A percentile compares a stretch with the other conserved stretches of the same genome.
phyloP scores from a whole-genome alignment of 345 rosid species.

The Chamaenerion angustifolium region DNA sequence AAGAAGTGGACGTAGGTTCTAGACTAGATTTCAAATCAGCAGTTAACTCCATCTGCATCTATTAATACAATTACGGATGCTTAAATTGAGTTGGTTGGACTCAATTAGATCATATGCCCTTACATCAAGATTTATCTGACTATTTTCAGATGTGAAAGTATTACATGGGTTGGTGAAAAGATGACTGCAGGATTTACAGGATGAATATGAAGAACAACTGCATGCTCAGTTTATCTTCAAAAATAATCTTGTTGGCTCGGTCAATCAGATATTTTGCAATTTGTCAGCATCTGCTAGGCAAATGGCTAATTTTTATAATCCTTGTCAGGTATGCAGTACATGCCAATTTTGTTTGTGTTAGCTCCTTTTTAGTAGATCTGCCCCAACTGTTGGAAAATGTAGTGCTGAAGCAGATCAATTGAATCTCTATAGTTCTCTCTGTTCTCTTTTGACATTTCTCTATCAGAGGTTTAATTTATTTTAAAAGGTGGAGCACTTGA shows the following conservation, averaged over 20 bases:
- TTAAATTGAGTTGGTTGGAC: not conserved
- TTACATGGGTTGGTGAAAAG: conserved; percentile 54
- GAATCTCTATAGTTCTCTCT: no score
- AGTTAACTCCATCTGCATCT: not conserved
- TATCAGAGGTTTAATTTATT: not conserved
- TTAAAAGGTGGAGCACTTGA: not conserved
- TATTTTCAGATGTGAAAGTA: conserved; percentile 37
- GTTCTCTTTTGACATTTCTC: not conserved
- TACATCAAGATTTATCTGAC: conserved; percentile 1
- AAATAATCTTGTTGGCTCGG: conserved; percentile 34
- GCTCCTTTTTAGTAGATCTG: no score
- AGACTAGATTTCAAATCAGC: no score
- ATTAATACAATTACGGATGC: not conserved
- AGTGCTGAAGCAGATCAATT: no score
- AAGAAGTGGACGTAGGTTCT: no score
- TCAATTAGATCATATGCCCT: not conserved
- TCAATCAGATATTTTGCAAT: conserved; percentile 57
- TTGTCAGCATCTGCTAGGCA: conserved; percentile 31
- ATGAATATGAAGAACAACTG: conserved; percentile 53
- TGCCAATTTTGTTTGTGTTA: no score
- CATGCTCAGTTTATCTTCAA: conserved; percentile 55
- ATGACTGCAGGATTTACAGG: conserved; percentile 67
- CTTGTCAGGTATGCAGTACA: conserved; percentile 39
- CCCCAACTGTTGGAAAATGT: no score
- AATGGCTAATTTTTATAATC: conserved; percentile 43